Evolutionary conservation across 2,329 filamentous ascomycete genomes (phyloP), one percentile per base, ranked within the genome.

Genomic region (Cryphonectria japonica): DNA sequence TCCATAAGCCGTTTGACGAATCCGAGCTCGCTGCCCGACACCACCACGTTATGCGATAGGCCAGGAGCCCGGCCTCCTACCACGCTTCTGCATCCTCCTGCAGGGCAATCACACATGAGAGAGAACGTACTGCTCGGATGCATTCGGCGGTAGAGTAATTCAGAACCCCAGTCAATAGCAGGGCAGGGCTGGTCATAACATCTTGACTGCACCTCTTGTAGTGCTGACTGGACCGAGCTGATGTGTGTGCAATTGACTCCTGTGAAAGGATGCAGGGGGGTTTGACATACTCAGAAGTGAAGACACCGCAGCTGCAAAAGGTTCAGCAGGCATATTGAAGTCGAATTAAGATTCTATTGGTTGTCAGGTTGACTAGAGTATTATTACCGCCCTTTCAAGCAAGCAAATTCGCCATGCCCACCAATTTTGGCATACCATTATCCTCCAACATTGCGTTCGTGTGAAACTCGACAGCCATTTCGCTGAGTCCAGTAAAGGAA

Each of bases 401-500:
- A 67, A 54, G 59, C 69, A 73, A 67, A 22, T 71, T 59, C 66
- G 46, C 41, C n/a, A 34, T 29, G 22, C 71, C 69, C 66, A 63
- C 61, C 70, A 72, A 57, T 72, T 73, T 68, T 39, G 46, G 61
- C 52, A 37, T 43, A 57, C 64, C 67, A 73, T 73, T 66, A 67
- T 63, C 65, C 72, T 62, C 46, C 67, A 41, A 72, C 52, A 73
- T 72, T 67, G 67, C 66, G 64, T 26, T 67, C 59, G 37, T 70
- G 65, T 64, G 19, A 70, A 52, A 73, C 64, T 67, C 71, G 69
- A 73, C 69, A 72, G 65, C 67, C 64, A 63, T 43, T 64, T 57
- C 29, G 37, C 68, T 67, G 66, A 54, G 52, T 68, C 63, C 65
- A 67, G 68, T 73, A 39, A 72, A 73, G 67, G 72, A 73, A 72